A percentile compares a stretch with the other conserved stretches of the same genome.
Evolutionary conservation across 768 basidiomycete species (phyloP).

Genomic region (Asterophora parasitica): DNA sequence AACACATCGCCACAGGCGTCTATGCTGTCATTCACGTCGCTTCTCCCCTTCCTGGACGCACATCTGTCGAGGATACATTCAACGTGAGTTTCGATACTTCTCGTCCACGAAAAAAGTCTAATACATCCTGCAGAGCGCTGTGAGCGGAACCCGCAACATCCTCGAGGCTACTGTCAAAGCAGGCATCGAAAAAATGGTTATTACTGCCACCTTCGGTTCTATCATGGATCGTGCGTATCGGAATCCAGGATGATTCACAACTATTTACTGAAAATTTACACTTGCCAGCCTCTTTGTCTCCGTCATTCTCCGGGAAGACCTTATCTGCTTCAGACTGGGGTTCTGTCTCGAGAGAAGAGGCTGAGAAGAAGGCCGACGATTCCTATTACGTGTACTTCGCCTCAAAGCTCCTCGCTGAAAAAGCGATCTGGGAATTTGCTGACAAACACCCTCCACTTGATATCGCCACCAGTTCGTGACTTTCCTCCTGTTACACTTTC

Average conservation of each 20-base stretch:
- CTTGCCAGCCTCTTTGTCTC: slow-evolving; percentile 17
- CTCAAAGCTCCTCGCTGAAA: slow-evolving; percentile 38
- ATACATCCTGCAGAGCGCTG: slow-evolving; percentile 15
- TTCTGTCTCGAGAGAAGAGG: slow-evolving; percentile 26
- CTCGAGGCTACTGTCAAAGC: slow-evolving; percentile 23
- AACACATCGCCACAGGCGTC: slow-evolving; percentile 23
- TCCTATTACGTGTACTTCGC: slow-evolving; percentile 34
- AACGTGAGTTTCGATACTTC: slow-evolving; percentile 12
- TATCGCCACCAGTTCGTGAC: slow-evolving; percentile 31
- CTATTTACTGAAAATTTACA: neutral
- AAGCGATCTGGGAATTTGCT: slow-evolving; percentile 38
- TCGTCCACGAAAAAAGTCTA: neutral
- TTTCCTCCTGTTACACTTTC: neutral
- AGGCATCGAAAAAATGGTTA: slow-evolving; percentile 26
- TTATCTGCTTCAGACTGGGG: slow-evolving; percentile 32
- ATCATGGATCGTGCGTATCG: slow-evolving; percentile 24
- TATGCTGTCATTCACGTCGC: slow-evolving; percentile 36
- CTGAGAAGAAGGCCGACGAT: slow-evolving; percentile 21
- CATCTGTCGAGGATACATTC: slow-evolving; percentile 17
- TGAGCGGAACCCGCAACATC: slow-evolving; percentile 26
- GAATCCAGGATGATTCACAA: neutral
- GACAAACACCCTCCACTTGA: slow-evolving; percentile 33
- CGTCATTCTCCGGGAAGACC: slow-evolving; percentile 20
- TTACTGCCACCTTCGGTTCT: slow-evolving; percentile 30
- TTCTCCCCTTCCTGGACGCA: slow-evolving; percentile 22